These are phyloP conservation scores for Deinandra increscens DNA, from an alignment of 129 eudicot species.

Conservation along the genomic window DNA sequence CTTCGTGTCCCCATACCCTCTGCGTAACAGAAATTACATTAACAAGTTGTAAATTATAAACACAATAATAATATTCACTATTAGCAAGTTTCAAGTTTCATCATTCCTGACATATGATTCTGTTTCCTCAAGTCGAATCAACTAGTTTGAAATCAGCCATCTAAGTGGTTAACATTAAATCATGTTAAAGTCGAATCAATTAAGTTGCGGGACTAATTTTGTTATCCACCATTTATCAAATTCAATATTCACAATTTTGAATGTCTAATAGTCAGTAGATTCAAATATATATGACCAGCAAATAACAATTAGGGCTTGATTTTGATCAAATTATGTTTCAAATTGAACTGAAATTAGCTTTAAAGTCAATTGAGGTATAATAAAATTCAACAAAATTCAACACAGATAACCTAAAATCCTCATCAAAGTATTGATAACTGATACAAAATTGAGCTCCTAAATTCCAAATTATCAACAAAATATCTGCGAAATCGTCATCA, in stretches of 20 bases:
- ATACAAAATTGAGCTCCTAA: not conserved
- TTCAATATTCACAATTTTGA: not conserved
- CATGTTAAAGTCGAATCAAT: not conserved
- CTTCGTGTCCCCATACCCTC: constrained; percentile 44
- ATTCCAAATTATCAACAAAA: not conserved
- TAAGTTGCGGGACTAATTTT: no score
- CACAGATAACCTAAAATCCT: not conserved
- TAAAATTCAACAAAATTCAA: not conserved
- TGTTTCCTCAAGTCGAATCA: not conserved
- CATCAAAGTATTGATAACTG: not conserved
- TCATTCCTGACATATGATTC: not conserved
- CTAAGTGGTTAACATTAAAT: not conserved
- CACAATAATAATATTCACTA: not conserved
- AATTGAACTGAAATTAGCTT: not conserved
- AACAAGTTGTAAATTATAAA: not conserved
- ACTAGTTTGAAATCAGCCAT: not conserved
- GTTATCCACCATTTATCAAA: no score
- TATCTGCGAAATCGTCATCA: not conserved
- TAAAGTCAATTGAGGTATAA: not conserved
- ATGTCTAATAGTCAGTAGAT: not conserved
- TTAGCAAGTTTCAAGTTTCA: not conserved
- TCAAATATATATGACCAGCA: not conserved
- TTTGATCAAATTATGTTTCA: not conserved
- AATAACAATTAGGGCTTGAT: not conserved
- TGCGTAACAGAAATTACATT: constrained; percentile 14